phyloP scores from a whole-genome alignment of 768 basidiomycete genomes.

The Leucogyrophana mollusca region DNA sequence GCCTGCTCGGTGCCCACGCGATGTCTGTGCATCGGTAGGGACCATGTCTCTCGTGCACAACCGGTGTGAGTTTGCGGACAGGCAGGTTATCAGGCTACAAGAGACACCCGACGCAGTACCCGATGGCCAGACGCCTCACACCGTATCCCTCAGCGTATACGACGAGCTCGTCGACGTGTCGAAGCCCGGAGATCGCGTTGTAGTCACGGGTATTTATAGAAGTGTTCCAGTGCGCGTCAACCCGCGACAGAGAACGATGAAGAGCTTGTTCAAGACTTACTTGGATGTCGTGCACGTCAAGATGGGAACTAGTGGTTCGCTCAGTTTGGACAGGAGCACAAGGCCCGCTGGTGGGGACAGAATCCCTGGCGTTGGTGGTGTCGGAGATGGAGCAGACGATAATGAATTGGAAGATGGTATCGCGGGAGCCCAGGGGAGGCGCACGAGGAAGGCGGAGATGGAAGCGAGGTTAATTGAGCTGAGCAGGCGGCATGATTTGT shows the following conservation, averaged over 20 bases:
- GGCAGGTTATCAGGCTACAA: slow-evolving; percentile 93
- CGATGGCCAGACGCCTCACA: slow-evolving; percentile 97
- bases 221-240: slow-evolving; percentile 96
- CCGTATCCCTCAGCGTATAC: slow-evolving; percentile 95
- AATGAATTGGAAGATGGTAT: slow-evolving; percentile 54
- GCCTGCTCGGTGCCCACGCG: slow-evolving; percentile 87
- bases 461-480: slow-evolving; percentile 77
- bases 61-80: slow-evolving; percentile 92
- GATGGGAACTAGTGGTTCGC: slow-evolving; percentile 56
- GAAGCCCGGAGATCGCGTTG: slow-evolving; percentile 92
- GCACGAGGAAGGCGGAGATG: slow-evolving; percentile 61
- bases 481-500: slow-evolving; percentile 75
- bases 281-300: slow-evolving; percentile 93
- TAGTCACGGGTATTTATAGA: slow-evolving; percentile 92
- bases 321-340: slow-evolving; percentile 81
- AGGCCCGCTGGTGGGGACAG: slow-evolving; percentile 68
- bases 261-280: slow-evolving; percentile 97
- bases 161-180: slow-evolving; percentile 96
- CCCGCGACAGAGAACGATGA: slow-evolving; percentile 86
- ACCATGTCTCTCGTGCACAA: slow-evolving; percentile 97
- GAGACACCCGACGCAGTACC: slow-evolving; percentile 98
- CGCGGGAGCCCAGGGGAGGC: slow-evolving; percentile 33
- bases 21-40: slow-evolving; percentile 84
- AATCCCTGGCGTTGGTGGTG: slow-evolving; percentile 65
- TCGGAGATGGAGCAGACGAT: slow-evolving; percentile 66